Evolutionary conservation across 352 stramenopile species (phyloP), one percentile per base, ranked within the genome.

Genomic region (Hyphochytrium catenoides): DNA sequence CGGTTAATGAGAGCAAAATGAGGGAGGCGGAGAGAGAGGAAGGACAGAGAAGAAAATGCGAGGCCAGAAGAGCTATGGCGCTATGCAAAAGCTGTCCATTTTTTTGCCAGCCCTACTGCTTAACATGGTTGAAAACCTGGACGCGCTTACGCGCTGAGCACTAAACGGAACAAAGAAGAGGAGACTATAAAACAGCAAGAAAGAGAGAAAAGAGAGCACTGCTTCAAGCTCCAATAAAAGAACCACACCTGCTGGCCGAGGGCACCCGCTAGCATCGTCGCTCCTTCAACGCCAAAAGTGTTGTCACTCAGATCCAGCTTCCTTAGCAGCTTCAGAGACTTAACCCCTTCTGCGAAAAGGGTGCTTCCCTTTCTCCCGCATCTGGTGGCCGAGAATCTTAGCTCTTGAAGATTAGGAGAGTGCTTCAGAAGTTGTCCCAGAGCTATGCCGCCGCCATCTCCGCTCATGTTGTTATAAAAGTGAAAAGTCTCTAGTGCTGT

Each of bases 391-490:
- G 82, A 94, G 52, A 95, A 95, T 16, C 82, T 58, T 48, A 95
- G 44, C 48, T 95, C 79, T 24, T 58, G 59, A 9, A 95, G 55
- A 20, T 48, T 43, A 1, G 74, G 72, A 4, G 64, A 90, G n/a
- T 74, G 48, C 27, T 69, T 62, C 33, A 95, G 48, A 40, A 95
- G 58, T 43, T 68, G 60, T 18, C 68, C 71, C 19, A 91, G 52
- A 26, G 77, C 78, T 22, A 68, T 66, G 23, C 74, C 79, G 12
- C 82, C 83, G n/a, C 65, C 74, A 36, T 91, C 71, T 18, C 79
- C 85, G 46, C 74, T 93, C 83, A 94, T 94, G 52, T 95, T 95
- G 55, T 95, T 95, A 63, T 90, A 93, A 38, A 95, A 94, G 53
- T 95, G 79, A 47, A 95, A 77, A 19, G 56, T 83, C 40, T 81